A percentile compares a stretch with the other conserved stretches of the same genome.
Evolutionary conservation across 2,329 filamentous ascomycete species (phyloP).

Genomic region (Venturia nashicola): DNA sequence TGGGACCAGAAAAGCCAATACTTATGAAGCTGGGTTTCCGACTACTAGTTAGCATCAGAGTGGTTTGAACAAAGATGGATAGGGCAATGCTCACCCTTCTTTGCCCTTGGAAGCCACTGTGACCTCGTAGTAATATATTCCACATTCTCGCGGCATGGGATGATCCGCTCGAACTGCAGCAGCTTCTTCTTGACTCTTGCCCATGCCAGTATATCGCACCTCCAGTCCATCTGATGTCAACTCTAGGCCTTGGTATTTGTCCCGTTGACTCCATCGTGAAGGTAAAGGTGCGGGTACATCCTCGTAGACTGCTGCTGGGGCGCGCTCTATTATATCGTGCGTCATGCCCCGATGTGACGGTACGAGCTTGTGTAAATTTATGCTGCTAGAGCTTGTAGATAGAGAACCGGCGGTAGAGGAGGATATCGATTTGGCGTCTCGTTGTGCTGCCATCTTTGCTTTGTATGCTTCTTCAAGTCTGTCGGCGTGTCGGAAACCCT

Average conservation of each 20-base stretch:
- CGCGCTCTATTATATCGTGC: conserved; percentile 73
- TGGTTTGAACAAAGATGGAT: neutral
- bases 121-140: conserved; percentile 88
- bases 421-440: conserved; percentile 16
- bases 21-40: conserved; percentile 4
- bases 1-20: conserved; percentile 48
- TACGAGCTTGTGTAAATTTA: conserved; percentile 47
- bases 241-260: conserved; percentile 64
- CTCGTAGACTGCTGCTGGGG: conserved; percentile 48
- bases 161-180: conserved; percentile 72
- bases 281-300: conserved; percentile 57
- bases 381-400: conserved; percentile 45
- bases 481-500: conserved; percentile 64
- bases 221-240: conserved; percentile 59
- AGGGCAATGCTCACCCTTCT: conserved; percentile 39
- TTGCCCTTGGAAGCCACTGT: conserved; percentile 54
- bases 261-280: conserved; percentile 66
- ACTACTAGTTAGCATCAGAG: neutral
- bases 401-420: conserved; percentile 31
- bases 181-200: conserved; percentile 48
- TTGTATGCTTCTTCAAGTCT: conserved; percentile 60
- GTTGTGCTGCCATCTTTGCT: conserved; percentile 41
- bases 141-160: conserved; percentile 77
- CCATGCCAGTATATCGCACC: conserved; percentile 47
- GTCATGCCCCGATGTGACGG: conserved; percentile 61